Evolutionary conservation across 2,329 filamentous ascomycete species (phyloP).

Genomic region (Macrophomina tecta): DNA sequence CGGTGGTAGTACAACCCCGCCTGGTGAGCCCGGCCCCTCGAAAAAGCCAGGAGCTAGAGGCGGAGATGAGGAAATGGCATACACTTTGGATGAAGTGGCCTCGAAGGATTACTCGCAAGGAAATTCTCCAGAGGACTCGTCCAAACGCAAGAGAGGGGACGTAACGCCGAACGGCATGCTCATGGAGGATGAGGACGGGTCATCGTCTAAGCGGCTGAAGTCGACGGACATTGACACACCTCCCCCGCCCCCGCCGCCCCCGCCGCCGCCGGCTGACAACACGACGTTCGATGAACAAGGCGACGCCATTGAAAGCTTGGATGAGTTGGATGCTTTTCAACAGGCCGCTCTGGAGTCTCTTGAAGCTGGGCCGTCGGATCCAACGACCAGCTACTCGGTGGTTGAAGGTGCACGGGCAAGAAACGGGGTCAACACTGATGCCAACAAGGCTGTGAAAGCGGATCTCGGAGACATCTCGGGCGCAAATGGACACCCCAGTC

Average conservation of each 20-base stretch:
- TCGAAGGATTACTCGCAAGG: slow-evolving; percentile 32
- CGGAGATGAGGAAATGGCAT: slow-evolving; percentile 35
- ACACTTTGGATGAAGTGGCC: slow-evolving; percentile 31
- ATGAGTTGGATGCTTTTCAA: slow-evolving; percentile 10
- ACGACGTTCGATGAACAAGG: slow-evolving; percentile 36
- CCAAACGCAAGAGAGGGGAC: slow-evolving; percentile 48
- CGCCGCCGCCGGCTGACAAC: slow-evolving; percentile 42
- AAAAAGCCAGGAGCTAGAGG: background rate
- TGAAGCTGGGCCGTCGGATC: background rate
- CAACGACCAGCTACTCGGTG: background rate
- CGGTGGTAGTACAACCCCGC: slow-evolving; percentile 27
- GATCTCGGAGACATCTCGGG: slow-evolving; percentile 24
- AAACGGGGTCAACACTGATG: slow-evolving; percentile 7
- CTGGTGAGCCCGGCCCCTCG: slow-evolving; percentile 9
- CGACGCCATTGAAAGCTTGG: slow-evolving; percentile 28
- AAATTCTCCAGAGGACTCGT: slow-evolving; percentile 32
- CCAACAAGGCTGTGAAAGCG: slow-evolving; percentile 11
- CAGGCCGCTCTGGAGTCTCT: slow-evolving; percentile 28
- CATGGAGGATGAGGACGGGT: slow-evolving; percentile 32
- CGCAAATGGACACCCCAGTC: slow-evolving; percentile 38
- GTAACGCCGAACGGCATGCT: slow-evolving; percentile 27
- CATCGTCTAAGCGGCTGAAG: slow-evolving; percentile 42
- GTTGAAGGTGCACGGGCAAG: background rate
- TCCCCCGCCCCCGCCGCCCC: slow-evolving; percentile 48
- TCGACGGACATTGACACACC: slow-evolving; percentile 40